Base-by-base conservation (phyloP, 2,329 filamentous ascomycete species). In the Grosmannia serpens region DNA sequence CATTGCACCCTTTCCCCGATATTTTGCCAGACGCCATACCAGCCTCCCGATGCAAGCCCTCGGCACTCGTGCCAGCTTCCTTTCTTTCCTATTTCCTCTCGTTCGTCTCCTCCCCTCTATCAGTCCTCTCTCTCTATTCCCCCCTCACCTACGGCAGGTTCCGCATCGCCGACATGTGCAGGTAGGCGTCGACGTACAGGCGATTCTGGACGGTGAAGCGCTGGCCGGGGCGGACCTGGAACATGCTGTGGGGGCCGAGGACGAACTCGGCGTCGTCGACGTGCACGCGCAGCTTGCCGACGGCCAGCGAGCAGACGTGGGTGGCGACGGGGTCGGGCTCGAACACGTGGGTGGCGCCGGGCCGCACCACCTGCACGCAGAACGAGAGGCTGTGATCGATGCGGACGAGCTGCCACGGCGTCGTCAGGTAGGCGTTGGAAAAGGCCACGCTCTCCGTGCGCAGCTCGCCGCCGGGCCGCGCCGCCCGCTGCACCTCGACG, bases 201-300 rank as follows among this genome's bases (percentile, higher is more conserved):
- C 68, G 66, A 60, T 81, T 81, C 59, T 71, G 67, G 5, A 74
- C 70, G 22, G 65, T 67, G 62, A 74, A 77, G 1, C 58, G 57
- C 55, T 66, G 67, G 0, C 74, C 73, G 0, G 74, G 70, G 26
- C 65, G 68, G 44, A 80, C 68, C 54, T 70, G 68, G 61, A 80
- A 76, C 63, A 75, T 67, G 29, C 78, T 75, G 56, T 75, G 70
- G 1, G 70, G 68, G 0, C 78, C 78, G 3, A 79, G 64, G 0
- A 65, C 61, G 47, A 78, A 74, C 5, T 69, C 65, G n/a, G 69
- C 63, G 3, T 67, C 68, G 2, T 64, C 71, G 7, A 69, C 58
- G 1, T 35, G 51, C 20, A 71, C 64, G 4, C 54, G 60, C 49
- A 68, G 58, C 63, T 72, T 72, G 10, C 70, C 70, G 8, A 62